A percentile compares a stretch with the other conserved stretches of the same genome.
phyloP scores from a whole-genome alignment of 345 rosid species.

The Brassica cretica region DNA sequence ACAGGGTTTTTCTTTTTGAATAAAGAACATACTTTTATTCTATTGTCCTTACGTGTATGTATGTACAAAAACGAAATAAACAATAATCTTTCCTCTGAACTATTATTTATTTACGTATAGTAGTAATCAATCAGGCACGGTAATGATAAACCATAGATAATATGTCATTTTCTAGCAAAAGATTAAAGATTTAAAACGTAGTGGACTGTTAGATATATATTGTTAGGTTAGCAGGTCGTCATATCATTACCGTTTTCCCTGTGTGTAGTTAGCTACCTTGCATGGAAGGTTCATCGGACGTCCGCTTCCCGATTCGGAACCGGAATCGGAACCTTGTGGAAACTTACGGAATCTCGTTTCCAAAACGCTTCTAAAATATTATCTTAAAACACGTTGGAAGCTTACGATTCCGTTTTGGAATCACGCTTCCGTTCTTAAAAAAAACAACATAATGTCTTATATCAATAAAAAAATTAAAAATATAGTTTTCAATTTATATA shows the following conservation, averaged over 20 bases:
- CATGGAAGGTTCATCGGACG: no score
- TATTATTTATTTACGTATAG: constrained; percentile 5
- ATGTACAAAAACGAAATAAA: constrained; percentile 24
- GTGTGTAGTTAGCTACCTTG: background rate
- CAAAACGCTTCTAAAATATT: no score
- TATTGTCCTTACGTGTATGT: constrained; percentile 23
- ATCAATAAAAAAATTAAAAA: no score
- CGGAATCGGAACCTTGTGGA: no score
- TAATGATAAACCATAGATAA: background rate
- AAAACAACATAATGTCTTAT: no score
- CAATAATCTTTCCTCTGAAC: constrained; percentile 1
- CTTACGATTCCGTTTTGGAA: no score
- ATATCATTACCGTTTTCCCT: background rate
- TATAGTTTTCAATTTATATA: no score
- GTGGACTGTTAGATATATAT: constrained; percentile 20
- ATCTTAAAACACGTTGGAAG: no score
- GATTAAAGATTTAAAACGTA: background rate
- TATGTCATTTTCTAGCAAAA: constrained; percentile 16
- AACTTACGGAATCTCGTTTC: no score
- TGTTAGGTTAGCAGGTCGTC: constrained; percentile 9
- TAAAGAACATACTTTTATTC: background rate
- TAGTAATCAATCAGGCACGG: constrained; percentile 13
- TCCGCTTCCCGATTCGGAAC: no score
- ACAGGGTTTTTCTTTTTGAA: background rate
- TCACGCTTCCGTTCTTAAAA: no score